Base-by-base conservation (phyloP, 345 rosid species). In the Combretum micranthum region DNA sequence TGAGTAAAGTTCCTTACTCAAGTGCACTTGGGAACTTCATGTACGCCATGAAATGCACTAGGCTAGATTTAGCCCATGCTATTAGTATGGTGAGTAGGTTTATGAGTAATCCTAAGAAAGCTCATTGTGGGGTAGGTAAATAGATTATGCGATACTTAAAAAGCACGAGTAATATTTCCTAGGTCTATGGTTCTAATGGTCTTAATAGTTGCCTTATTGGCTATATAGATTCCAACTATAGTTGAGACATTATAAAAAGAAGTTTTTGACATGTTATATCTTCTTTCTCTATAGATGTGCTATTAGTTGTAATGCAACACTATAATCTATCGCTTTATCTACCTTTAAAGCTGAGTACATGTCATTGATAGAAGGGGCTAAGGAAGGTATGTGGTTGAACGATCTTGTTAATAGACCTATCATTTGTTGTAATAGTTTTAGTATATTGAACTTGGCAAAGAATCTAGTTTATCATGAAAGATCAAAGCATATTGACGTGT, bases 101-200 rank as follows among this genome's bases (percentile, higher is more conserved):
- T 60, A 49, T 60, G 47, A 25, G 17, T 18, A 22, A 49, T 48
- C 50, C 46, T 43, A 32, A 3, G 16, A 60, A 60, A 58, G 22
- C 37, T 22, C 22, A 47, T 1, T 22, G 2, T 11, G 20, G 46
- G 13, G 20, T 3, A 6, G 0, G 47, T 13, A 60, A 60, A 12
- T 49, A 26, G 26, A 14, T 60, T 48, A 25, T 49, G n/a, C 12
- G 32, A 60, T 60, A 60, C 23, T 32, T 48, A 11, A 48, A 25
- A 60, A 45, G 1, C 13, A 60, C 17, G 14, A 45, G 42, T n/a
- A n/a, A n/a, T n/a, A n/a, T n/a, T n/a, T n/a, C n/a, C n/a, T n/a
- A n/a, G n/a, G n/a, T n/a, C n/a, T 48, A 47, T 46, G 10, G 42
- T 19, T 37, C 45, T 26, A 17, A 42, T 55, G 13, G 42, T 59